Evolutionary conservation across 257 asterid genomes (phyloP), one percentile per base, ranked within the genome.

Genomic region (Orobanche coerulescens): DNA sequence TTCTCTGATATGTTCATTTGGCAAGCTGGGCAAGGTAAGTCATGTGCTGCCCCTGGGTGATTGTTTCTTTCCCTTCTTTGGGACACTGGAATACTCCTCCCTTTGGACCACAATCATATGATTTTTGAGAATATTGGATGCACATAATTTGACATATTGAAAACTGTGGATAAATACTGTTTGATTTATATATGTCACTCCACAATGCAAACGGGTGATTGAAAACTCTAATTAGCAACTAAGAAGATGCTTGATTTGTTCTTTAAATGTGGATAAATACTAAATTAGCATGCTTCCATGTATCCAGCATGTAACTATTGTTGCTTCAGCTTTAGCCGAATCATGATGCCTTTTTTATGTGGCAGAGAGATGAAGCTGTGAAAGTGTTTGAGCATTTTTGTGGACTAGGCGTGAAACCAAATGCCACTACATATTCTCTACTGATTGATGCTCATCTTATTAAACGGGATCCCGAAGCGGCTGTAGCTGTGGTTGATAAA

Each of bases 331-430:
- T 28, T 50, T 48, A 56, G 24, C 44, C 46, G 30, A 65, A 61
- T 58, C 48, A 25, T 58, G 4, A 19, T 58, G 31, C 60, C 40
- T 66, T 53, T n/a, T 34, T 72, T 47, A n/a, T 67, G 68, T 76
- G 64, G 76, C 94, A 93, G 99, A 83, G 79, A 58, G 95, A 93
- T 77, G 97, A 93, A 77, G 97, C 95, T n/a, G 71, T 77, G 48
- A 79, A 87, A 78, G 97, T 93, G 64, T 81, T 73, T 54, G 92
- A 82, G 72, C 97, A 89, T 81, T 84, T 89, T 24, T 71, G 70
- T 51, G 77, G 87, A 15, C 64, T 70, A 66, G 95, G 95, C 37
- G 56, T 89, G 74, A 80, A 81, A 67, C 96, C 96, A 42, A 87
- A 93, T 67, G 73, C 62, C 51, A 86, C 79, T 46, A 82, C 99